Conservation (phyloP, 495 filamentous ascomycete genomes). For the Podospora bellae-mahoneyi region DNA sequence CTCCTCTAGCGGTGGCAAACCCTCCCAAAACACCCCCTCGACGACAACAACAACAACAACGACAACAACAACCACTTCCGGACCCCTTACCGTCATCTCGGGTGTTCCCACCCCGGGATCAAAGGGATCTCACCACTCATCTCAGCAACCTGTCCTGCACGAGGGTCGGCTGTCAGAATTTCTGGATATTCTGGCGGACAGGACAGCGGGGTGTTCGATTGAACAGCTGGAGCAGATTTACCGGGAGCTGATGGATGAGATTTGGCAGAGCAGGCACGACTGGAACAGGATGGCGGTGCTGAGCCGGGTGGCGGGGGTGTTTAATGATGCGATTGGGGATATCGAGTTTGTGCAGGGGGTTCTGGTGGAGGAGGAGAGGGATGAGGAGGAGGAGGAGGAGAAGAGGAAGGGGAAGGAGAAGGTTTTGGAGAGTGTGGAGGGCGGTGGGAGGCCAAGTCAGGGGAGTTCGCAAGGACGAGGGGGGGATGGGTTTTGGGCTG, state of each 20-base stretch:
- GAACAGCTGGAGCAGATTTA: conserved; percentile 95
- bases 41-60: conserved; percentile 10
- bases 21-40: conserved; percentile 4
- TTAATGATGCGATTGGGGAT: conserved; percentile 78
- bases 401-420: background rate
- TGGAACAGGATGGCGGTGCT: conserved; percentile 77
- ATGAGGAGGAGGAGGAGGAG: conserved; percentile 7
- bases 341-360: conserved; percentile 65
- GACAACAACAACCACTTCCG: background rate
- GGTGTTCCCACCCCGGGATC: conserved; percentile 12
- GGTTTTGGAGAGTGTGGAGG: conserved; percentile 16
- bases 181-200: conserved; percentile 55
- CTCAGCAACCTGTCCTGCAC: conserved; percentile 58
- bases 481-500: conserved; percentile 6
- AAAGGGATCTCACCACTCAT: conserved; percentile 27
- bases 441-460: background rate
- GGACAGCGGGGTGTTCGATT: conserved; percentile 75
- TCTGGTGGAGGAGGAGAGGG: conserved; percentile 27
- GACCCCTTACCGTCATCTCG: conserved; percentile 26
- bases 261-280: conserved; percentile 75
- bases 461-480: background rate
- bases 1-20: background rate
- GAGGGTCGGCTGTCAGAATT: conserved; percentile 52
- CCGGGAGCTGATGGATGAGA: conserved; percentile 80
- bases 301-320: conserved; percentile 56